These are phyloP conservation scores for Solanum rostratum DNA, from an alignment of 257 asterid genomes.

Conservation along the genomic window DNA sequence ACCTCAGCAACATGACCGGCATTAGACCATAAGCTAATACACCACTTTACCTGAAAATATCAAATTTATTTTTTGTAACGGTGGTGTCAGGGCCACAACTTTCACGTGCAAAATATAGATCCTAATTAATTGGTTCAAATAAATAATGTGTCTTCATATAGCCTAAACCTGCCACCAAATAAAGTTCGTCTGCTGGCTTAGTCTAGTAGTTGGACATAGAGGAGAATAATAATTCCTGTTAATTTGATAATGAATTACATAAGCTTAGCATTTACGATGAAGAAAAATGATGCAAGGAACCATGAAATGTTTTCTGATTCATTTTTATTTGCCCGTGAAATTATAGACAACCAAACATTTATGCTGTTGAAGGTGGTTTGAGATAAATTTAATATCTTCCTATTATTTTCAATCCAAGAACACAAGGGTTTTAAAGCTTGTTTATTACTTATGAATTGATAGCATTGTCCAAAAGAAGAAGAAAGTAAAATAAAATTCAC, in stretches of 20 bases:
- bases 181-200: background rate
- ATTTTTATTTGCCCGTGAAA: background rate
- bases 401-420: background rate
- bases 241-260: background rate
- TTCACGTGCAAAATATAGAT: background rate
- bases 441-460: background rate
- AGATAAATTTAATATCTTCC: background rate
- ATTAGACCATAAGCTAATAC: background rate
- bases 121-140: background rate
- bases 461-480: background rate
- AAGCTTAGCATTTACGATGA: background rate
- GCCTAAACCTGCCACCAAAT: background rate
- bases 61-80: background rate
- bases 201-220: background rate
- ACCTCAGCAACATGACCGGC: background rate
- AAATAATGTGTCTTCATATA: background rate
- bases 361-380: background rate
- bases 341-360: background rate
- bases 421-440: background rate
- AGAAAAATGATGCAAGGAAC: background rate
- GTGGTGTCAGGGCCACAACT: background rate
- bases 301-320: background rate
- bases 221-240: background rate
- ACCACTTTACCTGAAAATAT: background rate
- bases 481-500: background rate